Evolutionary conservation across 495 filamentous ascomycete species (phyloP).

Genomic region (Astrothelium subdiscretum): DNA sequence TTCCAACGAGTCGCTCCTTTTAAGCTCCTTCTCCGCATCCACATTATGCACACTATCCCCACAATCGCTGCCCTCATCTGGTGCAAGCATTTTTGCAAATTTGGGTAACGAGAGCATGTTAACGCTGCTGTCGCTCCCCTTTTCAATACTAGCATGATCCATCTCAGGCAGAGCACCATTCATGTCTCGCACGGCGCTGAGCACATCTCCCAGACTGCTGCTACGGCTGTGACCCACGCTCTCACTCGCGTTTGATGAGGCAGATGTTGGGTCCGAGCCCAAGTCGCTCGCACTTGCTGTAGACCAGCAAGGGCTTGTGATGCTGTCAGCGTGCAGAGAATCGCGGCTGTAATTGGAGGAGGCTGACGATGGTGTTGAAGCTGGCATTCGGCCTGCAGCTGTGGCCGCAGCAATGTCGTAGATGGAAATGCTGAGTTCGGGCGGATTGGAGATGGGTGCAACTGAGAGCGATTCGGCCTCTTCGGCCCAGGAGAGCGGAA

Average conservation of each 20-base stretch:
- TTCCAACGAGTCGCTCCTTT: not conserved
- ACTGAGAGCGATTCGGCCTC: not conserved
- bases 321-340: not conserved
- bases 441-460: not conserved
- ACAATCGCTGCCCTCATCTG: not conserved
- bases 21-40: not conserved
- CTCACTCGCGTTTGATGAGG: not conserved
- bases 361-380: not conserved
- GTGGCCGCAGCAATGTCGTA: not conserved
- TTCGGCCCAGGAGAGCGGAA: not conserved
- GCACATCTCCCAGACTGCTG: not conserved
- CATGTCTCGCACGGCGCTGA: not conserved
- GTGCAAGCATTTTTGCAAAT: not conserved
- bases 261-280: not conserved
- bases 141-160: not conserved
- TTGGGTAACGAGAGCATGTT: not conserved
- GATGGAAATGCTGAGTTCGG: not conserved
- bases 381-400: not conserved
- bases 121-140: not conserved
- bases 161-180: not conserved
- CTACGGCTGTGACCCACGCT: not conserved
- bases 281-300: not conserved
- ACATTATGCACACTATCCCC: not conserved
- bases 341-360: conserved; percentile 1
- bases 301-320: not conserved